These are phyloP conservation scores for Penicillium pancosmium DNA, from an alignment of 495 filamentous ascomycete species.

Conservation along the genomic window DNA sequence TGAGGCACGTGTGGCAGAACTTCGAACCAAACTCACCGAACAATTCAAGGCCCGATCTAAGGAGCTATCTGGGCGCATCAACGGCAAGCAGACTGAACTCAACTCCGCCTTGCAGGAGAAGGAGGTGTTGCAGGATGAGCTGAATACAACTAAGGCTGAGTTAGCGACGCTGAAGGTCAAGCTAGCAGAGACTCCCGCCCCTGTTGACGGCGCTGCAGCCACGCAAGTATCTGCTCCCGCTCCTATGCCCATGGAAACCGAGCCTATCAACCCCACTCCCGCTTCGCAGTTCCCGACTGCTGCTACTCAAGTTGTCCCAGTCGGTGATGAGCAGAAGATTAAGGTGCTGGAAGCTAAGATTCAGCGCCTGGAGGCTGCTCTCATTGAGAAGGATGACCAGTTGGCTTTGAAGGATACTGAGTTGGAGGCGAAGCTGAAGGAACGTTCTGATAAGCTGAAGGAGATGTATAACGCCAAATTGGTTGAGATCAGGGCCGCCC, in stretches of 20 bases:
- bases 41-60: slow-evolving; percentile 64
- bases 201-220: slow-evolving; percentile 10
- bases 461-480: slow-evolving; percentile 69
- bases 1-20: slow-evolving; percentile 39
- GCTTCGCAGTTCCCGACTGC: slow-evolving; percentile 43
- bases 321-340: slow-evolving; percentile 36
- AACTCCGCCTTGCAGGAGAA: slow-evolving; percentile 53
- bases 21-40: slow-evolving; percentile 55
- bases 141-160: slow-evolving; percentile 49
- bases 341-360: slow-evolving; percentile 50
- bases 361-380: slow-evolving; percentile 50
- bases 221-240: slow-evolving; percentile 7
- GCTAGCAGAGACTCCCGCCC: slow-evolving; percentile 32
- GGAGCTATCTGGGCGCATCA: slow-evolving; percentile 52
- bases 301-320: slow-evolving; percentile 24
- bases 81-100: slow-evolving; percentile 49
- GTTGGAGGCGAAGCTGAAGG: slow-evolving; percentile 61
- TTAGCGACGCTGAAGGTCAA: slow-evolving; percentile 42
- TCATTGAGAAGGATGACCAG: slow-evolving; percentile 49
- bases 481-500: slow-evolving; percentile 56
- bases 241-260: slow-evolving; percentile 20
- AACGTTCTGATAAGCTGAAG: slow-evolving; percentile 74
- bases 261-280: slow-evolving; percentile 38
- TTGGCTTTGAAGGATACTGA: slow-evolving; percentile 44
- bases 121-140: slow-evolving; percentile 48